Percentiles rank a stretch among this genome's conserved stretches.
Conservation (phyloP, 2,329 filamentous ascomycete species). For the Sporothrix luriei region DNA sequence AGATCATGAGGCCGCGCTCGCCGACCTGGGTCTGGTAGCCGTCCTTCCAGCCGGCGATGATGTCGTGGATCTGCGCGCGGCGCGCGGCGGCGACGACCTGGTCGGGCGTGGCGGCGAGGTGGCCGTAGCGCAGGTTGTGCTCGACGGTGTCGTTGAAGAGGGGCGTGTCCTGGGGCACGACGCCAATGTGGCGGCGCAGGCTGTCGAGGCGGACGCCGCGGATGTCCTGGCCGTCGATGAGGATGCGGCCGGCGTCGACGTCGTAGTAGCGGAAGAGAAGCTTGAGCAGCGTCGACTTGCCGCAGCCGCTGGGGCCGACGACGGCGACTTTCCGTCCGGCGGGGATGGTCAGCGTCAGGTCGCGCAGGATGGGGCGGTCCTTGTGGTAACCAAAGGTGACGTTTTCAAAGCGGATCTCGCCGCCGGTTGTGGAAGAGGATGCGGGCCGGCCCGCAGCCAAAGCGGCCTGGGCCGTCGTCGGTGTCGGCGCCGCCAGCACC, state of each 20-base stretch:
- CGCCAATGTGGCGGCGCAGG: conserved; percentile 81
- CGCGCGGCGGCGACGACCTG: conserved; percentile 76
- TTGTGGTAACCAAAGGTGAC: conserved; percentile 91
- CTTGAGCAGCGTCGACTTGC: conserved; percentile 89
- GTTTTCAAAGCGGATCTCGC: conserved; percentile 92
- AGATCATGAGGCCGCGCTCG: conserved; percentile 44
- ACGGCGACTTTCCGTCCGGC: conserved; percentile 95
- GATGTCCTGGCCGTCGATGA: conserved; percentile 92
- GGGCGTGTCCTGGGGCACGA: conserved; percentile 95
- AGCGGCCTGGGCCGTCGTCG: conserved; percentile 10
- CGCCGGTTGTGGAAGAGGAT: conserved; percentile 55
- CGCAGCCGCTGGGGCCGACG: conserved; percentile 92
- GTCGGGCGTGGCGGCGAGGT: conserved; percentile 69
- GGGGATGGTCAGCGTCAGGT: conserved; percentile 85
- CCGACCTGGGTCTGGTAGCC: conserved; percentile 90
- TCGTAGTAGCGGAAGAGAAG: conserved; percentile 96
- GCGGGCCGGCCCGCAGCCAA: background rate
- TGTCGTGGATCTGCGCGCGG: conserved; percentile 82
- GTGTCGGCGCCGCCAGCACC: conserved; percentile 52
- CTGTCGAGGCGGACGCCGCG: conserved; percentile 80
- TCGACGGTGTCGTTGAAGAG: conserved; percentile 96
- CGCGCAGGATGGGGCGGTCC: conserved; percentile 82
- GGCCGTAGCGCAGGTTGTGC: conserved; percentile 93
- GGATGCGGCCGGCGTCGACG: conserved; percentile 77
- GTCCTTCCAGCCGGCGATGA: conserved; percentile 77